Evolutionary conservation across 2,329 filamentous ascomycete species (phyloP).

Genomic region (Fusarium xylarioides): DNA sequence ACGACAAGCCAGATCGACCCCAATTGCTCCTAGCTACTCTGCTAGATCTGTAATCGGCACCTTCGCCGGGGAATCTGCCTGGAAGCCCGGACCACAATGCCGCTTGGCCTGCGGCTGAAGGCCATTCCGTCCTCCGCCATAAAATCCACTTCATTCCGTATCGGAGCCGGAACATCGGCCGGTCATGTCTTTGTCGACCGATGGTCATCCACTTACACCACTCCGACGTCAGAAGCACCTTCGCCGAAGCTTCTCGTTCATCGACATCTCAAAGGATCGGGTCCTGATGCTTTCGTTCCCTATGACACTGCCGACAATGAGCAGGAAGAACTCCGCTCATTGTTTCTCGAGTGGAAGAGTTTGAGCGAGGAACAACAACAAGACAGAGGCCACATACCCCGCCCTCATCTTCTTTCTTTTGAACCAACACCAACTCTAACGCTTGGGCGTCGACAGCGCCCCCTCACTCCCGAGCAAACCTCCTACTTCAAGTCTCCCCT

Average conservation of each 20-base stretch:
- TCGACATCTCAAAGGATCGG: conserved; percentile 42
- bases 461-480: conserved; percentile 57
- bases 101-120: conserved; percentile 6
- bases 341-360: conserved; percentile 49
- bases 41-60: neutral
- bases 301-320: conserved; percentile 46
- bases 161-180: conserved; percentile 13
- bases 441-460: conserved; percentile 80
- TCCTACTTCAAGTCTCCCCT: conserved; percentile 55
- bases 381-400: conserved; percentile 54
- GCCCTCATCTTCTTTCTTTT: conserved; percentile 82
- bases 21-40: neutral
- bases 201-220: conserved; percentile 15
- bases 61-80: neutral
- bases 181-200: neutral
- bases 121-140: conserved; percentile 12
- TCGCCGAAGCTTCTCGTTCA: conserved; percentile 44
- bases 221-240: neutral
- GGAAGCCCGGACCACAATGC: conserved; percentile 8
- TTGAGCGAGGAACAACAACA: conserved; percentile 30
- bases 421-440: conserved; percentile 87
- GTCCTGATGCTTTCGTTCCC: conserved; percentile 35
- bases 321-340: conserved; percentile 48
- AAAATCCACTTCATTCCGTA: conserved; percentile 22
- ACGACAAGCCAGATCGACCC: conserved; percentile 9